Conservation (phyloP, 495 filamentous ascomycete genomes). For the Aspergillus biplanus region DNA sequence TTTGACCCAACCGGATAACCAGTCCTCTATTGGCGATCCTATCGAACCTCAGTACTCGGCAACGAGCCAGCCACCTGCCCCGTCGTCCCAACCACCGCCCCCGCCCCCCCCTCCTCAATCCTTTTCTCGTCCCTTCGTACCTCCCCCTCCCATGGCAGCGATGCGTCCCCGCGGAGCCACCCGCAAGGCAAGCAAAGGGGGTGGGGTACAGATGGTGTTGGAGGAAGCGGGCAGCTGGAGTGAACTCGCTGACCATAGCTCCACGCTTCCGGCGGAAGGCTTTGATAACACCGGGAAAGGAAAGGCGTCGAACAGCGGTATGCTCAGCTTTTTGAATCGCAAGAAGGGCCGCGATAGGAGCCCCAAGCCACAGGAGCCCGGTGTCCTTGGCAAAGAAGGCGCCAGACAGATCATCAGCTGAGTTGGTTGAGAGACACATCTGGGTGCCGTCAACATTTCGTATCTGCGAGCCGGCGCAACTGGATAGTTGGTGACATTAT, state of each 20-base stretch:
- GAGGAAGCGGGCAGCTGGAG: constrained; percentile 89
- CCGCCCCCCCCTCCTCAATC: constrained; percentile 33
- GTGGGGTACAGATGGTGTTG: constrained; percentile 88
- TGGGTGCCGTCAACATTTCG: neutral
- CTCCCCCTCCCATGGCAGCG: constrained; percentile 21
- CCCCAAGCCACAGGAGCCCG: constrained; percentile 91
- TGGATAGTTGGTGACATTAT: neutral
- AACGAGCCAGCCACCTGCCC: constrained; percentile 24
- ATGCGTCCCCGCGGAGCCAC: constrained; percentile 39
- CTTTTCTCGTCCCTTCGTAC: constrained; percentile 33
- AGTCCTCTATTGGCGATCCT: constrained; percentile 33
- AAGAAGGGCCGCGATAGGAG: constrained; percentile 91
- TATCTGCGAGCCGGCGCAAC: neutral
- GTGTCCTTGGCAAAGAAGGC: constrained; percentile 93
- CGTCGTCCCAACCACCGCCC: constrained; percentile 31
- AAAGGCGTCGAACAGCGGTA: constrained; percentile 63
- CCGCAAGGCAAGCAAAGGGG: constrained; percentile 72
- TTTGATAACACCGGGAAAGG: constrained; percentile 53
- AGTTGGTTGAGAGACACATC: constrained; percentile 8
- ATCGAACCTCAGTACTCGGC: constrained; percentile 36
- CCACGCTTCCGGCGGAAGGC: constrained; percentile 72
- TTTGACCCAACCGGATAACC: constrained; percentile 29
- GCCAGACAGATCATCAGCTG: constrained; percentile 64
- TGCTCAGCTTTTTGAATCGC: constrained; percentile 85
- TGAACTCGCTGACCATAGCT: constrained; percentile 79